Evolutionary conservation across 306 rosid genomes (phyloP).

Genomic region (Dalbergia cultrata): DNA sequence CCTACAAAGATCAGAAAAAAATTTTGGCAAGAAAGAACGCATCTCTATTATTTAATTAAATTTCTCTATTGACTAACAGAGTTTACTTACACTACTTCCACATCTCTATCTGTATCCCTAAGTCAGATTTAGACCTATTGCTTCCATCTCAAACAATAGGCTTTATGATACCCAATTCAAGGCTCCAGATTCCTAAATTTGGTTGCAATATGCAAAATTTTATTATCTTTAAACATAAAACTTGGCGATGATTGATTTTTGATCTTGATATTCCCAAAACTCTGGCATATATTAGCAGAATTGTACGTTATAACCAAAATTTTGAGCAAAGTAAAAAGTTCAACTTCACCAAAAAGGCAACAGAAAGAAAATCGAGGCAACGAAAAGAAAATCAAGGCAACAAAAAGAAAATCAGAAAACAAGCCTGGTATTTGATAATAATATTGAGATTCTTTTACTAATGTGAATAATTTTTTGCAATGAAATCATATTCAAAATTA

Average conservation of each 20-base stretch:
- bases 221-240: background rate
- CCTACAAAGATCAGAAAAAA: constrained; percentile 15
- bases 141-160: constrained; percentile 8
- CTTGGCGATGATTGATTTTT: constrained; percentile 7
- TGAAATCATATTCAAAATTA: background rate
- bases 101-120: background rate
- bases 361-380: background rate
- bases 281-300: background rate
- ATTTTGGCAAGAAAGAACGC: constrained; percentile 8
- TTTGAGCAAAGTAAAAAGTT: background rate
- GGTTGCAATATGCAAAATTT: constrained; percentile 1
- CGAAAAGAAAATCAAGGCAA: too few species aligned
- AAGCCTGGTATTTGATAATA: background rate
- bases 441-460: constrained; percentile 7
- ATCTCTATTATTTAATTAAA: constrained; percentile 21
- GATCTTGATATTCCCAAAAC: background rate
- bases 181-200: constrained; percentile 25
- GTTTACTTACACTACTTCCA: background rate
- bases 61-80: background rate
- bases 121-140: background rate
- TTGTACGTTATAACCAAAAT: background rate
- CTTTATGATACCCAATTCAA: constrained; percentile 3
- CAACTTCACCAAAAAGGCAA: background rate
- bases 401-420: background rate
- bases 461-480: constrained; percentile 20